These are phyloP conservation scores for Tolypocladium pustulatum DNA, from an alignment of 2,329 filamentous ascomycete genomes.

Conservation along the genomic window DNA sequence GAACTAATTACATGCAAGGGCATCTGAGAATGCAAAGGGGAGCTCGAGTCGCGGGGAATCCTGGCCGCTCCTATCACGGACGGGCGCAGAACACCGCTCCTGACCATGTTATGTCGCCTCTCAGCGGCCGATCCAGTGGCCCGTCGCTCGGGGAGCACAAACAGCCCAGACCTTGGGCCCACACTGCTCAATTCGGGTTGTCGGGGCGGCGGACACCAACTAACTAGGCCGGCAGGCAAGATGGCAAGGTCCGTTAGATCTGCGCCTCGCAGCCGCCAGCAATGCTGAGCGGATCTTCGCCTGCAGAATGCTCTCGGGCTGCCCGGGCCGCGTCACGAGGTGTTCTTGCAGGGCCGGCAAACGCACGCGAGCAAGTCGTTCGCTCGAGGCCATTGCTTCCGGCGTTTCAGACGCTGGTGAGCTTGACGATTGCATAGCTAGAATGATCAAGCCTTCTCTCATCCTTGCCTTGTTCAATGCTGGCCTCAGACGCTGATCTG, in stretches of 20 bases:
- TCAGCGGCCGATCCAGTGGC: background rate
- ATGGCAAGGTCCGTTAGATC: background rate
- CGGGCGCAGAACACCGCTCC: background rate
- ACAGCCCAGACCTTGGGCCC: background rate
- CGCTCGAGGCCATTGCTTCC: background rate
- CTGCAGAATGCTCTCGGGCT: background rate
- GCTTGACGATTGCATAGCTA: background rate
- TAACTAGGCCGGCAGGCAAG: background rate
- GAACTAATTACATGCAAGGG: too few species aligned
- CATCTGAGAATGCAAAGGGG: background rate
- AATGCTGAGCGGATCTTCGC: background rate
- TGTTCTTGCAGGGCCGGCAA: background rate
- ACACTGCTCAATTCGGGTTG: background rate
- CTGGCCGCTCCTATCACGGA: background rate
- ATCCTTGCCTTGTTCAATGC: background rate
- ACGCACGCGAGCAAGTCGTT: background rate
- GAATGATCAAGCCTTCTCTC: background rate
- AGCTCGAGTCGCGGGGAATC: background rate
- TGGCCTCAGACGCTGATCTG: background rate
- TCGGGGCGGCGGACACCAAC: background rate
- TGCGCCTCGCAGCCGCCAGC: background rate
- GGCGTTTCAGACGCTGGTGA: background rate
- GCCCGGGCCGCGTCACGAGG: background rate
- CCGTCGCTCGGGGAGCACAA: background rate
- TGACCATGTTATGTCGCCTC: background rate